A percentile compares a stretch with the other conserved stretches of the same genome.
These are phyloP conservation scores for Lunularia cruciata DNA, from an alignment of 225 moss, liverwort and hornwort species.

Conservation along the genomic window DNA sequence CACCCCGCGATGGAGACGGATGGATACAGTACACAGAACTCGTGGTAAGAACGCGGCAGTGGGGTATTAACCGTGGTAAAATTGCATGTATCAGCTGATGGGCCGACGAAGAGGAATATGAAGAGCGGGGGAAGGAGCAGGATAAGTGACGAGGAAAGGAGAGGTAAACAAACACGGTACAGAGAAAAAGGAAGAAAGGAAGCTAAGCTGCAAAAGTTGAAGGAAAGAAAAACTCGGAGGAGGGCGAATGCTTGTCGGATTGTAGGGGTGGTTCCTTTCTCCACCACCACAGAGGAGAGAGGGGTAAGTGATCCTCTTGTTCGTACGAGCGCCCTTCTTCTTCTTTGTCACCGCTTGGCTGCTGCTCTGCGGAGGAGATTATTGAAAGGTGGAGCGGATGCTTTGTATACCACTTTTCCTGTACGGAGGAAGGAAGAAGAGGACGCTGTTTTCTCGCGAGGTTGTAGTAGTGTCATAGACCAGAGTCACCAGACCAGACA, in stretches of 20 bases:
- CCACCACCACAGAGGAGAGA: too few species aligned
- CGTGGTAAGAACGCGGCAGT: too few species aligned
- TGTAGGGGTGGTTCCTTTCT: slow-evolving; percentile 2
- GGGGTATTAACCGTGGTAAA: too few species aligned
- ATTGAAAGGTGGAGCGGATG: not conserved
- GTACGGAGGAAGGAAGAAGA: not conserved
- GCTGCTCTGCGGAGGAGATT: not conserved
- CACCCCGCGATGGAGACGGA: too few species aligned
- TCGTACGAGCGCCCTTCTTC: not conserved
- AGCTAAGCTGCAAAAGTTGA: not conserved
- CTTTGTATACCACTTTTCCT: not conserved
- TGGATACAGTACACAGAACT: too few species aligned
- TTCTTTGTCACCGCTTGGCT: not conserved
- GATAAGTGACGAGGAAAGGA: not conserved
- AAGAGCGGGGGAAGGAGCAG: not conserved
- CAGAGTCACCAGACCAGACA: not conserved
- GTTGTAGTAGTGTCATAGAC: not conserved
- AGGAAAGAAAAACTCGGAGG: too few species aligned
- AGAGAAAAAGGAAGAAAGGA: not conserved
- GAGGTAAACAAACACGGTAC: not conserved
- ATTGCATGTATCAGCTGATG: slow-evolving; percentile 2
- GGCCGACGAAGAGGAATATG: not conserved
- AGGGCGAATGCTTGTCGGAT: not conserved
- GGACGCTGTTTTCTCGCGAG: not conserved
- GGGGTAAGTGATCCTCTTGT: not conserved